phyloP scores from a whole-genome alignment of 2,329 filamentous ascomycete genomes.

The Pseudogymnoascus sp. region DNA sequence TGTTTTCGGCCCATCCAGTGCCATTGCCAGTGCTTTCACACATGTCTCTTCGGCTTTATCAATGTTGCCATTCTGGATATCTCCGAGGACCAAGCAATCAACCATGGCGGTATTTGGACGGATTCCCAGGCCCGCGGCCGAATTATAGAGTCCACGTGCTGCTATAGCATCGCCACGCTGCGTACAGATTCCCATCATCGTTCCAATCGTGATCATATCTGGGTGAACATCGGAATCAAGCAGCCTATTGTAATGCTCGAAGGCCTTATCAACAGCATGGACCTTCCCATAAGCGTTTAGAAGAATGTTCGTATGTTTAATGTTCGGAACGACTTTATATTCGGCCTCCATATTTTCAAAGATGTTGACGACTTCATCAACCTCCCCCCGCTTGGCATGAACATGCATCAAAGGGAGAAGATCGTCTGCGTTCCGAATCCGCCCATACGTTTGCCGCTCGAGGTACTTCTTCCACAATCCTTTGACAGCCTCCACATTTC shows the following conservation, averaged over 20 bases:
- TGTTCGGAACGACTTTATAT: conserved; percentile 48
- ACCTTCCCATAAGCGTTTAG: conserved; percentile 61
- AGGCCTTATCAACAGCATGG: conserved; percentile 57
- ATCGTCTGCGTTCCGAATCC: conserved; percentile 16
- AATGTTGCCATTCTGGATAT: conserved; percentile 48
- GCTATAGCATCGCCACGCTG: conserved; percentile 64
- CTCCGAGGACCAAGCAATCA: conserved; percentile 57
- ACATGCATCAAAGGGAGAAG: conserved; percentile 58
- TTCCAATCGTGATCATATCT: conserved; percentile 58
- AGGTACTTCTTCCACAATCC: conserved; percentile 35
- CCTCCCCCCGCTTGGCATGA: conserved; percentile 60
- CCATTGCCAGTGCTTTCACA: conserved; percentile 43
- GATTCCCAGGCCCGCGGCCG: conserved; percentile 48
- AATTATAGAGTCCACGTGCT: conserved; percentile 55
- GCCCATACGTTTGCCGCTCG: conserved; percentile 10
- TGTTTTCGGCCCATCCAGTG: conserved; percentile 44
- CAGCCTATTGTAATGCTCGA: conserved; percentile 56
- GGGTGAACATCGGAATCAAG: conserved; percentile 40
- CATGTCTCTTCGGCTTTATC: conserved; percentile 51
- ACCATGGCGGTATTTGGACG: conserved; percentile 49
- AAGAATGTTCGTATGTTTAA: conserved; percentile 65
- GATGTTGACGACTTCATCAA: conserved; percentile 47
- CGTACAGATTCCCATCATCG: conserved; percentile 64
- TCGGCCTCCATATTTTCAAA: conserved; percentile 53
- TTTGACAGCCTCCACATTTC: conserved; percentile 36